phyloP scores from a whole-genome alignment of 2,329 filamentous ascomycete genomes.

The Chaetomiaceae sp. region DNA sequence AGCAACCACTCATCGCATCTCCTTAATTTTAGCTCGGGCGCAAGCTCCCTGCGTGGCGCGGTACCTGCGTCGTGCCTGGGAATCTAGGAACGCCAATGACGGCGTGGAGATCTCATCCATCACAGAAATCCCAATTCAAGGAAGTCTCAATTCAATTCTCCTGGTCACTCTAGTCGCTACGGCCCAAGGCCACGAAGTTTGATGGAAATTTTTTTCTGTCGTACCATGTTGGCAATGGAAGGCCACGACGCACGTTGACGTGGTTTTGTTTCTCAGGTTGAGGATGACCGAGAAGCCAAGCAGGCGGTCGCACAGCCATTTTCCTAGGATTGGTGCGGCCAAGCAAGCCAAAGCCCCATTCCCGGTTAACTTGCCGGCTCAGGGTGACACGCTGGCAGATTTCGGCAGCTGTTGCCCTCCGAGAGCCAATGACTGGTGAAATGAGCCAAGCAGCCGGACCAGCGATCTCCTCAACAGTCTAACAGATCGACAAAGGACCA shows the following conservation, averaged over 20 bases:
- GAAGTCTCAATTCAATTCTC: not conserved
- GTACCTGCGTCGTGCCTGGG: slow-evolving; percentile 23
- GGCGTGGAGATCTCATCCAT: too few species aligned
- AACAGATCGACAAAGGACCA: not conserved
- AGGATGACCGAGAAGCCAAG: not conserved
- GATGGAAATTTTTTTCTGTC: not conserved
- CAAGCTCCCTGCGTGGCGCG: slow-evolving; percentile 12
- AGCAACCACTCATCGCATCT: slow-evolving; percentile 20
- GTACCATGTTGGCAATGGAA: not conserved
- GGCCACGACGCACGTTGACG: not conserved
- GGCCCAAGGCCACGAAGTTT: not conserved
- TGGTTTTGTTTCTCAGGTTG: not conserved
- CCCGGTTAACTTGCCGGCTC: not conserved
- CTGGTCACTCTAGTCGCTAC: not conserved
- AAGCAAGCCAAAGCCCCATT: not conserved
- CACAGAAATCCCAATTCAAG: not conserved
- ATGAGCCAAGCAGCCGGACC: slow-evolving; percentile 10
- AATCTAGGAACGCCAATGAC: slow-evolving; percentile 13
- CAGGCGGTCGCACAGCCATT: not conserved
- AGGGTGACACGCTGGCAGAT: not conserved
- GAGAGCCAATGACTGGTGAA: not conserved
- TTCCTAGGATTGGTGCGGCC: not conserved
- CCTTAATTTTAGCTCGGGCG: slow-evolving; percentile 26
- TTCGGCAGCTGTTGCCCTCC: not conserved
- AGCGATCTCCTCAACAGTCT: not conserved